Evolutionary conservation across 495 filamentous ascomycete species (phyloP).

Genomic region (Neurospora intermedia): DNA sequence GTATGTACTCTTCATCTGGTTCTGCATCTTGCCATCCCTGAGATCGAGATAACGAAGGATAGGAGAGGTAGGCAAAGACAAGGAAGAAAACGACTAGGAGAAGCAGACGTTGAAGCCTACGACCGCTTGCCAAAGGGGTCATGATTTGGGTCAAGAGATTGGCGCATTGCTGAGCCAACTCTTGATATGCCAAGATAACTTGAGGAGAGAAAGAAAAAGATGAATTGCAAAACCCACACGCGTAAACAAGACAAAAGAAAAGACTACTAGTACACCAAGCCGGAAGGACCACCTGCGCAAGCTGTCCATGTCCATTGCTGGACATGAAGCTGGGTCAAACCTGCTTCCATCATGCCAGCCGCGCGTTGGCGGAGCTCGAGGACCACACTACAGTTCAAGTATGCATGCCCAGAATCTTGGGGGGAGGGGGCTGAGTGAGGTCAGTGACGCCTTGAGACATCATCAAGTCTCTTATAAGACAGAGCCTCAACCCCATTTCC

Average conservation of each 20-base stretch:
- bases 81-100: constrained; percentile 12
- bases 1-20: constrained; percentile 11
- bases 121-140: constrained; percentile 13
- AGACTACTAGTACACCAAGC: not conserved
- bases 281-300: not conserved
- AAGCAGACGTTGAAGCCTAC: constrained; percentile 16
- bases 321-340: not conserved
- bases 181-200: not conserved
- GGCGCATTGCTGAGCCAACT: constrained; percentile 12
- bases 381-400: not conserved
- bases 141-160: constrained; percentile 6
- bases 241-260: not conserved
- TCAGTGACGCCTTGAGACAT: not conserved
- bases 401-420: not conserved
- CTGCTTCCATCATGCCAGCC: not conserved
- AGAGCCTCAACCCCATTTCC: not conserved
- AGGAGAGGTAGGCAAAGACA: constrained; percentile 10
- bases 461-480: not conserved
- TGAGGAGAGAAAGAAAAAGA: not conserved
- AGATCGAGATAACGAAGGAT: not conserved
- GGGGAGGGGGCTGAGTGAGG: not conserved
- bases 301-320: not conserved
- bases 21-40: not conserved
- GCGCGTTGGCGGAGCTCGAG: not conserved
- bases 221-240: not conserved